Base-by-base conservation (phyloP, 768 basidiomycete species). In the Ramaria sp. region DNA sequence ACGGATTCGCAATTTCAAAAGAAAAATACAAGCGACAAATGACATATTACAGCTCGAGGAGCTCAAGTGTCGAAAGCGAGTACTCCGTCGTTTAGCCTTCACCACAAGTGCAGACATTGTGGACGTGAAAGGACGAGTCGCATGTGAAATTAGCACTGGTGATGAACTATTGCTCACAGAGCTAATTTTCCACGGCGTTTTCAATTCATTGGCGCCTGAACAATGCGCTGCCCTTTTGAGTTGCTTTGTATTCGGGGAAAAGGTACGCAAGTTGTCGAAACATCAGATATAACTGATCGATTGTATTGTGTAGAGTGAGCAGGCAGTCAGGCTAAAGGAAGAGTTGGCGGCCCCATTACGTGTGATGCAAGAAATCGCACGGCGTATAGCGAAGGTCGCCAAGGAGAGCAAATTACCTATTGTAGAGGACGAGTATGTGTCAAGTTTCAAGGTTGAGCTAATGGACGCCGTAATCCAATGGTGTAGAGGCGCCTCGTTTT, bases 381-480 rank as follows among this genome's bases (percentile, higher is more conserved):
- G 91, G 34, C 82, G 92, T 54, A 99, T 99, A 65, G 96, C 96
- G n/a, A 94, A 90, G 66, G 90, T 98, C 5, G 91, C 91, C 4
- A 88, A 88, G 62, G 96, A 99, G 70, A 90, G 86, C 20, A 96
- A 97, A 68, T 75, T 99, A 3, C 71, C 85, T 0, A 69, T 98
- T 47, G 83, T 88, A 54, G 95, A 98, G 69, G 88, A 96, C 58
- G 91, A 95, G 60, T 99, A 99, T 68, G 91, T 99, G 1, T 78
- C 84, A 53, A 91, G 88, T 11, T 99, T 99, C 83, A 98, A 97
- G 71, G 91, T 96, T 19, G 95, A 97, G 66, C 82, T 99, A 51
- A 99, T 98, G 93, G 96, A 98, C 61, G 91, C 90, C 0, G 96
- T 98, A 10, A 78, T 92, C 37, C 88, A 92, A 60, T 99, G 96